phyloP scores from a whole-genome alignment of 2,329 filamentous ascomycete species.

The Cladosporium halotolerans region DNA sequence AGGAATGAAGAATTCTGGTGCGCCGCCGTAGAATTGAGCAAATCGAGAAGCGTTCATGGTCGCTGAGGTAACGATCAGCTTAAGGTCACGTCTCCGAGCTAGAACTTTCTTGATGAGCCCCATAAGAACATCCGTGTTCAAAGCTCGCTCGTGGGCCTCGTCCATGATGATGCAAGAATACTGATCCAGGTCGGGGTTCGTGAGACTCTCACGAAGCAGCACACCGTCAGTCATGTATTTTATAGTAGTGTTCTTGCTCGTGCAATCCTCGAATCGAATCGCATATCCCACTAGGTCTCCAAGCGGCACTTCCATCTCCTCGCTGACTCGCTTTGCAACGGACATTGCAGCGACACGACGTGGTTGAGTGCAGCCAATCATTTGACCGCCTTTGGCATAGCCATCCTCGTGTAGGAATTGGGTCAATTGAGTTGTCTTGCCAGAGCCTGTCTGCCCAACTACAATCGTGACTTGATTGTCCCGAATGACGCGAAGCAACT shows the following conservation, averaged over 20 bases:
- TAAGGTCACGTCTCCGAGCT: constrained; percentile 79
- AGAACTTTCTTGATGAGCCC: constrained; percentile 96
- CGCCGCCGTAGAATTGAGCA: constrained; percentile 90
- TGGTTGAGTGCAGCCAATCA: constrained; percentile 96
- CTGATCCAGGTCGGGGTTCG: constrained; percentile 85
- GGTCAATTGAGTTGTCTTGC: constrained; percentile 94
- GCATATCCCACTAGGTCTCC: constrained; percentile 89
- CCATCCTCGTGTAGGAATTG: constrained; percentile 96
- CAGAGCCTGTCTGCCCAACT: constrained; percentile 93
- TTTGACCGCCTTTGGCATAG: constrained; percentile 68
- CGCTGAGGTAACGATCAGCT: constrained; percentile 94
- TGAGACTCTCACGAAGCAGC: constrained; percentile 83
- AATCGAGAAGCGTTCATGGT: constrained; percentile 98
- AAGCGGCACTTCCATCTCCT: constrained; percentile 94
- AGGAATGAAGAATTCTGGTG: constrained; percentile 93
- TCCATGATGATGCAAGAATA: constrained; percentile 99
- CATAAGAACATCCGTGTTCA: constrained; percentile 97
- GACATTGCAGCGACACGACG: constrained; percentile 97
- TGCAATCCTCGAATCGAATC: constrained; percentile 97
- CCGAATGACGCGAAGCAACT: constrained; percentile 81
- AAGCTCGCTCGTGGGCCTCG: constrained; percentile 90
- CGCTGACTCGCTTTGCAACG: constrained; percentile 93
- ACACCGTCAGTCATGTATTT: constrained; percentile 99
- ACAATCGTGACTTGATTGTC: constrained; percentile 98
- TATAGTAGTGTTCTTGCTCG: constrained; percentile 88